A percentile compares a stretch with the other conserved stretches of the same genome.
phyloP scores from a whole-genome alignment of 768 basidiomycete genomes.

The Leccinum variicolor region DNA sequence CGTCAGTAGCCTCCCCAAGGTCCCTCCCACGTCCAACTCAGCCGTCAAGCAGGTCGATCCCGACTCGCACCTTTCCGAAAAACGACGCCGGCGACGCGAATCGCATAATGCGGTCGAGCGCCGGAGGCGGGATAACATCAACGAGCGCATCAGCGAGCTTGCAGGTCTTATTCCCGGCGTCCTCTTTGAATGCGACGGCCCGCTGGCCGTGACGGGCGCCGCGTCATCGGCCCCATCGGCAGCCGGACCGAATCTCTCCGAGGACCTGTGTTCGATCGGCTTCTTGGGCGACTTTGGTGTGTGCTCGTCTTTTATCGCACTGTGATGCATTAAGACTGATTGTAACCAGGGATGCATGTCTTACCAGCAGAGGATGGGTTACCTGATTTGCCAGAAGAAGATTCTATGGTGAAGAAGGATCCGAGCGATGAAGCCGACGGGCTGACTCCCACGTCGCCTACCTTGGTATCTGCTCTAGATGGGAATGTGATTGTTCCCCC shows the following conservation, averaged over 20 bases:
- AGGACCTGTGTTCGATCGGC: slow-evolving; percentile 23
- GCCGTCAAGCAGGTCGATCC: slow-evolving; percentile 12
- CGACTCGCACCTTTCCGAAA: slow-evolving; percentile 63
- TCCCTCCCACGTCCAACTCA: slow-evolving; percentile 1
- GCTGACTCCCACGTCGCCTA: slow-evolving; percentile 18
- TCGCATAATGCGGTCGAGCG: slow-evolving; percentile 93
- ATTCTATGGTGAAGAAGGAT: slow-evolving; percentile 24
- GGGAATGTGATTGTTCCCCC: background rate
- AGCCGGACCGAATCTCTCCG: slow-evolving; percentile 9
- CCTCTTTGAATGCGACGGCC: slow-evolving; percentile 59
- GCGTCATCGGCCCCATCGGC: slow-evolving; percentile 10
- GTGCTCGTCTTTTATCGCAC: background rate
- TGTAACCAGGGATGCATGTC: slow-evolving; percentile 21
- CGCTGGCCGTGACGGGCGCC: slow-evolving; percentile 16
- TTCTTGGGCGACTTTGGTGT: slow-evolving; percentile 19
- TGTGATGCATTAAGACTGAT: background rate
- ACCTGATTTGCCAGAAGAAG: slow-evolving; percentile 30
- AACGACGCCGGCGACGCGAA: slow-evolving; percentile 75
- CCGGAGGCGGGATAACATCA: slow-evolving; percentile 86
- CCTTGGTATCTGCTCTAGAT: slow-evolving; percentile 12
- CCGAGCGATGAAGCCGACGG: slow-evolving; percentile 29
- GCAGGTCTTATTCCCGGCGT: slow-evolving; percentile 87
- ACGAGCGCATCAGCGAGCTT: slow-evolving; percentile 91
- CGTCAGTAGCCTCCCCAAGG: slow-evolving; percentile 14
- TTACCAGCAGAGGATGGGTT: slow-evolving; percentile 24